A percentile compares a stretch with the other conserved stretches of the same genome.
Conservation (phyloP, 257 asterid genomes). For the Orobanche coerulescens region DNA sequence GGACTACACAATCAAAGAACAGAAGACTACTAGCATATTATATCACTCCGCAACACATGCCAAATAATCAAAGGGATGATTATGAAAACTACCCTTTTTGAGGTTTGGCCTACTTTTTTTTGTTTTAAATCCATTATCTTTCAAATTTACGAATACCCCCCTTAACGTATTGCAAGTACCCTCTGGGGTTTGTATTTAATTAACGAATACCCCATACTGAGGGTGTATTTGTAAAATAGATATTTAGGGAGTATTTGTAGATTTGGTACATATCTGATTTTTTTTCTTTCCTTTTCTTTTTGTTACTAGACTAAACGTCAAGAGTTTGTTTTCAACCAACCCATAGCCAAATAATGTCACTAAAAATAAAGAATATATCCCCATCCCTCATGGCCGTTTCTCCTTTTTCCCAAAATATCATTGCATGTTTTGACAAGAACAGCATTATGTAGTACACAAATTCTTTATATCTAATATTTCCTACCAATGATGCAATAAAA, state of each 20-base stretch:
- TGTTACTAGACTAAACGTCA: neutral
- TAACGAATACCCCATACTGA: too few relatives aligned
- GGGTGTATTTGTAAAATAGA: neutral
- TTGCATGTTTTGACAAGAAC: neutral
- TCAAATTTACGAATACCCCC: neutral
- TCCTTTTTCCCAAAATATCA: neutral
- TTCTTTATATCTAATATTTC: neutral
- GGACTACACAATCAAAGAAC: neutral
- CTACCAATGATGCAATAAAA: slow-evolving; percentile 2
- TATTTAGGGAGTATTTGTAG: too few relatives aligned
- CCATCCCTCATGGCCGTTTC: neutral
- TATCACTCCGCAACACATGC: neutral
- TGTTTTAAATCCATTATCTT: neutral
- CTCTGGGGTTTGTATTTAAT: too few relatives aligned
- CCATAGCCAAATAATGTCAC: neutral
- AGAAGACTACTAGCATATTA: slow-evolving; percentile 10
- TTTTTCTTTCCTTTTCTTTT: too few relatives aligned
- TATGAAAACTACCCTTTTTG: too few relatives aligned
- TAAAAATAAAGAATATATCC: neutral
- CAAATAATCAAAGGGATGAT: slow-evolving; percentile 3
- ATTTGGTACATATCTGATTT: too few relatives aligned
- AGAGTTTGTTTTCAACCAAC: neutral
- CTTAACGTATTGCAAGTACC: too few relatives aligned
- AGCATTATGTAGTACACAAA: neutral
- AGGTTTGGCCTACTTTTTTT: neutral